Percentiles rank a stretch among this genome's conserved stretches.
These are phyloP conservation scores for Psilocybe subaeruginosa DNA, from an alignment of 768 basidiomycete species.

Conservation along the genomic window DNA sequence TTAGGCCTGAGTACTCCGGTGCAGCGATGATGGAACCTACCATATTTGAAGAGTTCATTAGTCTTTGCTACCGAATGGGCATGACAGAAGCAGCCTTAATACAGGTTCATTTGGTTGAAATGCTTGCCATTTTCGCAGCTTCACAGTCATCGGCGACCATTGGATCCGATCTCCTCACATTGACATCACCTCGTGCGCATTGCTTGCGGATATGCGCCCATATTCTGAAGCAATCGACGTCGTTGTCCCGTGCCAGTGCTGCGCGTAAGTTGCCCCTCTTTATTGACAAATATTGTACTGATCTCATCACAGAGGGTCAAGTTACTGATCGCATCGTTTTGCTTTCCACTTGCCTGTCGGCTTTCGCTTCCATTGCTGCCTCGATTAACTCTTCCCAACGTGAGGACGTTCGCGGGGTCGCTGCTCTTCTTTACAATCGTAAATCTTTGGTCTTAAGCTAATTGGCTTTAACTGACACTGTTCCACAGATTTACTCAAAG, in stretches of 20 bases:
- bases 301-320: constrained; percentile 47
- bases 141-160: constrained; percentile 31
- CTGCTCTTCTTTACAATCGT: constrained; percentile 82
- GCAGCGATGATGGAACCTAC: constrained; percentile 78
- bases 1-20: constrained; percentile 80
- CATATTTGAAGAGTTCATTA: constrained; percentile 89
- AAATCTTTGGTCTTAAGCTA: constrained; percentile 17
- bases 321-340: constrained; percentile 61
- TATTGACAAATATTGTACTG: not conserved
- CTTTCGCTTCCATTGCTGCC: constrained; percentile 61
- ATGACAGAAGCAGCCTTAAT: constrained; percentile 81
- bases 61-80: constrained; percentile 86
- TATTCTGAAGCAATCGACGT: constrained; percentile 72
- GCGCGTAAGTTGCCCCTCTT: constrained; percentile 44
- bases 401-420: constrained; percentile 81
- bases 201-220: constrained; percentile 86
- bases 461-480: not conserved
- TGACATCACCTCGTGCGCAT: constrained; percentile 57
- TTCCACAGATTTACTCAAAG: constrained; percentile 73
- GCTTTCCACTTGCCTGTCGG: constrained; percentile 63
- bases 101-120: constrained; percentile 73
- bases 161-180: constrained; percentile 36
- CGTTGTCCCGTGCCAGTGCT: constrained; percentile 51
- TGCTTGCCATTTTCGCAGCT: constrained; percentile 61
- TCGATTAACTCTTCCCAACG: constrained; percentile 56